A percentile compares a stretch with the other conserved stretches of the same genome.
Conservation (phyloP, 352 stramenopile species). For the Phytopythium boreale region DNA sequence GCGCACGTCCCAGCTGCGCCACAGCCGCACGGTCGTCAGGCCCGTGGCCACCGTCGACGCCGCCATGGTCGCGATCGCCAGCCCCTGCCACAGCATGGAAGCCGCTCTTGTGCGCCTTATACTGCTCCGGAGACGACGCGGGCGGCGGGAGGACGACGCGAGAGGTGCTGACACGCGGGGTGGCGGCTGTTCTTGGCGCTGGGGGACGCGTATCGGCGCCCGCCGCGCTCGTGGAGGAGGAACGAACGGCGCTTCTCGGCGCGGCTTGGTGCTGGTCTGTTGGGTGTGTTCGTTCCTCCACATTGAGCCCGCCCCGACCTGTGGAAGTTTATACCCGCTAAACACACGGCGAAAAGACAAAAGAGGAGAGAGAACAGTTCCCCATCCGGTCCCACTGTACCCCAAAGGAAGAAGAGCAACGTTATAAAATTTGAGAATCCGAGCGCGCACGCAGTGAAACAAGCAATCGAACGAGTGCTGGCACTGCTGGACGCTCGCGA, state of each 20-base stretch:
- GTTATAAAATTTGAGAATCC: too few species aligned
- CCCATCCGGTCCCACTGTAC: too few species aligned
- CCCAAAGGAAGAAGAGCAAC: too few species aligned
- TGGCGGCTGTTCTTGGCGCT: not conserved
- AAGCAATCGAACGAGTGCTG: too few species aligned
- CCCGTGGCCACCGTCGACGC: conserved; percentile 36
- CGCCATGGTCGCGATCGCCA: conserved; percentile 28
- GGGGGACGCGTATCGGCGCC: not conserved
- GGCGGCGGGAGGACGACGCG: not conserved
- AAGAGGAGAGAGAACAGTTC: too few species aligned
- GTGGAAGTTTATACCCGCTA: not conserved
- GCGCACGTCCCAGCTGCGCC: conserved; percentile 40
- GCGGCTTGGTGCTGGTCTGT: too few species aligned
- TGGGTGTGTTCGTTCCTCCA: too few species aligned
- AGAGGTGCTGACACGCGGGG: not conserved
- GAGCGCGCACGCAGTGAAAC: too few species aligned
- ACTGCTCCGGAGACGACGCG: not conserved
- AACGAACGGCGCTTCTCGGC: not conserved
- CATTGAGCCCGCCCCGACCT: not conserved
- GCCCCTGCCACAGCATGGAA: conserved; percentile 29
- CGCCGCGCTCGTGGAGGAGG: not conserved
- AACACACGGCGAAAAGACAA: too few species aligned
- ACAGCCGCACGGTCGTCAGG: conserved; percentile 39
- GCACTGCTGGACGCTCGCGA: too few species aligned
- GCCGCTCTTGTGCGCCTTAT: not conserved